Conservation (phyloP, 768 basidiomycete species). For the Tylopilus vinaceipallidus region DNA sequence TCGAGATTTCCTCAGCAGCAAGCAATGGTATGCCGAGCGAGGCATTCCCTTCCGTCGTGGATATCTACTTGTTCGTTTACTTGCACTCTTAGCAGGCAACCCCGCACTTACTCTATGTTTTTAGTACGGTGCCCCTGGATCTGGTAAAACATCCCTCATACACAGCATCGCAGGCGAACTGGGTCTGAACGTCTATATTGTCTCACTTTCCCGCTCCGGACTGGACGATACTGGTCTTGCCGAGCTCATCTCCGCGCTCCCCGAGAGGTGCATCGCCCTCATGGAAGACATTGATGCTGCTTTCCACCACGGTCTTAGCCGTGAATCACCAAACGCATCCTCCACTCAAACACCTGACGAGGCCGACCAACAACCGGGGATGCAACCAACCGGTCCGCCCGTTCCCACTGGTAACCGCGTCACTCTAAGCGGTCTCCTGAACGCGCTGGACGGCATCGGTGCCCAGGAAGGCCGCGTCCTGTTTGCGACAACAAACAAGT, state of each 20-base stretch:
- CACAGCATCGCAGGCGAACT: conserved; percentile 79
- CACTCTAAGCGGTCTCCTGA: conserved; percentile 71
- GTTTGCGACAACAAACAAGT: conserved; percentile 79
- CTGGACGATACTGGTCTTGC: conserved; percentile 62
- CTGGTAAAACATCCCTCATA: conserved; percentile 78
- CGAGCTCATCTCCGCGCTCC: conserved; percentile 58
- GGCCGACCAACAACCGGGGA: conserved; percentile 16
- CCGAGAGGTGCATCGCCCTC: conserved; percentile 69
- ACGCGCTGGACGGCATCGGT: conserved; percentile 76
- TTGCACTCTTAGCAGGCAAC: background rate
- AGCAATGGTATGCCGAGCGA: conserved; percentile 69
- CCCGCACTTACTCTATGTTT: background rate
- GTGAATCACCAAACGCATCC: conserved; percentile 19
- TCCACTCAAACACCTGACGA: background rate
- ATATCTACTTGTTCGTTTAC: conserved; percentile 55
- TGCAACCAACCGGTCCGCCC: conserved; percentile 5
- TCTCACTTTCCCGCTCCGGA: conserved; percentile 61
- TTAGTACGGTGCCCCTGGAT: conserved; percentile 70
- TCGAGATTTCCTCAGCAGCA: conserved; percentile 64
- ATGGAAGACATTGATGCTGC: conserved; percentile 88
- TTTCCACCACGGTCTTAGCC: conserved; percentile 46
- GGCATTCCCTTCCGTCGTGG: conserved; percentile 83
- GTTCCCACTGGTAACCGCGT: conserved; percentile 36
- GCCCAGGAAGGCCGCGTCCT: conserved; percentile 82
- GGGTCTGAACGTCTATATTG: conserved; percentile 67